A percentile compares a stretch with the other conserved stretches of the same genome.
phyloP scores from a whole-genome alignment of 2,329 filamentous ascomycete species.

The Colletotrichum sp. region DNA sequence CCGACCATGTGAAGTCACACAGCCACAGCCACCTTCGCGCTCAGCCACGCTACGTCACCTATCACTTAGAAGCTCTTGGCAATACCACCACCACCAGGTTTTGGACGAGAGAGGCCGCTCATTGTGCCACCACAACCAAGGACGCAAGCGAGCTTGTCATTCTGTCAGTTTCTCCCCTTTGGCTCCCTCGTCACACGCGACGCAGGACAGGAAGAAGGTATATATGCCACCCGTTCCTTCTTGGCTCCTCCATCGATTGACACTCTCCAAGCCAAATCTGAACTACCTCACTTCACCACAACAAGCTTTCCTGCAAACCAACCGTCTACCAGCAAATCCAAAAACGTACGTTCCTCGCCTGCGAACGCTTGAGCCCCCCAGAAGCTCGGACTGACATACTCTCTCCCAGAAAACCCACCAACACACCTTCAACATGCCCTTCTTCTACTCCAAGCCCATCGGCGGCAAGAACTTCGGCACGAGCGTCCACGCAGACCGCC shows the following conservation, averaged over 20 bases:
- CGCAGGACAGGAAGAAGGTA: not conserved
- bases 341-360: not conserved
- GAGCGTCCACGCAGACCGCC: conserved; percentile 48
- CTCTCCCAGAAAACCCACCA: not conserved
- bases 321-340: not conserved
- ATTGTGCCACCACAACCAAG: not conserved
- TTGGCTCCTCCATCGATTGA: not conserved
- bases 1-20: not conserved
- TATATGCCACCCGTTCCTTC: not conserved
- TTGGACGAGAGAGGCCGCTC: not conserved
- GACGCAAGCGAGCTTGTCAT: not conserved
- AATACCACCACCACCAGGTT: not conserved
- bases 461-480: conserved; percentile 57
- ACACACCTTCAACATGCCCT: conserved; percentile 40
- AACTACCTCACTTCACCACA: not conserved
- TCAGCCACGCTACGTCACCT: conserved; percentile 8
- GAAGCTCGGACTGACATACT: not conserved
- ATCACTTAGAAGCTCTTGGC: not conserved
- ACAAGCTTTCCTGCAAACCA: not conserved
- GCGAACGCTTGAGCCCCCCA: not conserved
- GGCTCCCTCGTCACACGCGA: conserved; percentile 5
- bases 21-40: not conserved
- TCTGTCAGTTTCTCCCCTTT: not conserved
- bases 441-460: conserved; percentile 52
- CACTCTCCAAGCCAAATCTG: not conserved